Percentiles rank a stretch among this genome's conserved stretches.
These are phyloP conservation scores for Cordia subcordata DNA, from an alignment of 257 asterid genomes.

Conservation along the genomic window DNA sequence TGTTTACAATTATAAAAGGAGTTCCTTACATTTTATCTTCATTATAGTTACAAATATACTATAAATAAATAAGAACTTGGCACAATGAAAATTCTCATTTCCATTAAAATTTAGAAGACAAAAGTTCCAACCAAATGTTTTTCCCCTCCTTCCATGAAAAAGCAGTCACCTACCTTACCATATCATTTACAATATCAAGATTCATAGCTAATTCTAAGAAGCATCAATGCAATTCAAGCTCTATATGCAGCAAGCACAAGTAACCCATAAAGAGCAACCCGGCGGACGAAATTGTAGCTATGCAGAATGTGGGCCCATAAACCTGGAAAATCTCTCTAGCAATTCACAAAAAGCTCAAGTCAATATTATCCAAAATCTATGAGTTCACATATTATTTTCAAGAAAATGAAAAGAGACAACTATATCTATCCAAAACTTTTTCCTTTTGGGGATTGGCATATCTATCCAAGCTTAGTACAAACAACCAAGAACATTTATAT, in stretches of 20 bases:
- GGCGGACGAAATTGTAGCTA: not conserved
- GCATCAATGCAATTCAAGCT: not conserved
- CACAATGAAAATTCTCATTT: not conserved
- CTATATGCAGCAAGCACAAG: not conserved
- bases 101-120: not conserved
- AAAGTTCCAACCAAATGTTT: not conserved
- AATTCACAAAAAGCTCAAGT: not conserved
- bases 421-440: slow-evolving; percentile 13
- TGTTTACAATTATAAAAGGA: not conserved
- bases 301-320: not conserved
- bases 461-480: not conserved
- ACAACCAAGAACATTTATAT: not conserved
- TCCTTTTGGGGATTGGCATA: too few species aligned
- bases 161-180: too few species aligned
- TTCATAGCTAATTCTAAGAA: not conserved
- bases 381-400: not conserved
- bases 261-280: not conserved
- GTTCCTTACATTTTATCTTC: not conserved
- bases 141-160: not conserved
- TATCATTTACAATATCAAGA: too few species aligned
- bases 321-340: not conserved
- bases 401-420: slow-evolving; percentile 17
- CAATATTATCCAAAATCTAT: not conserved
- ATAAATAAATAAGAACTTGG: not conserved
- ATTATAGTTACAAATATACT: not conserved